phyloP scores from a whole-genome alignment of 2,329 filamentous ascomycete genomes.

The Trichophyton verrucosum region DNA sequence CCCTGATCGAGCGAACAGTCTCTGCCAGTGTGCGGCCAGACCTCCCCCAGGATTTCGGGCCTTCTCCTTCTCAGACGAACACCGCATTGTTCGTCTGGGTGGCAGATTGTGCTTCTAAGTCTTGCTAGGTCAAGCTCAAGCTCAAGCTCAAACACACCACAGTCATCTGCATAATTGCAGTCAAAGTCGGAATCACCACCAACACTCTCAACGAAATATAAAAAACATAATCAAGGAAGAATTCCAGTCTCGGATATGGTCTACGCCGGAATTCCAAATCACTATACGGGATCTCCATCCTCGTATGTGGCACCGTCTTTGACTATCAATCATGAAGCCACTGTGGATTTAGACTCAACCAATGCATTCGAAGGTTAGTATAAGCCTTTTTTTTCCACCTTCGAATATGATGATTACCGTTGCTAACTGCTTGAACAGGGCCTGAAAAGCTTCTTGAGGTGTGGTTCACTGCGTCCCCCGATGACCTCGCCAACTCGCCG shows the following conservation, averaged over 20 bases:
- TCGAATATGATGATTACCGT: slow-evolving; percentile 9
- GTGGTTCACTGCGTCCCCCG: slow-evolving; percentile 80
- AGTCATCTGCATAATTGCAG: slow-evolving; percentile 9
- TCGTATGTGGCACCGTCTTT: slow-evolving; percentile 68
- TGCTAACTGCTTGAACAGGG: slow-evolving; percentile 38
- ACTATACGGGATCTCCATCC: slow-evolving; percentile 73
- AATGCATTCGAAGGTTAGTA: slow-evolving; percentile 82
- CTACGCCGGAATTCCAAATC: slow-evolving; percentile 63
- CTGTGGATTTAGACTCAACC: slow-evolving; percentile 80
- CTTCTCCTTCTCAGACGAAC: slow-evolving; percentile 91
- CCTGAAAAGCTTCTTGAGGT: slow-evolving; percentile 97
- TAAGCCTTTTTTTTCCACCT: neutral
- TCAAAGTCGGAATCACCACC: neutral
- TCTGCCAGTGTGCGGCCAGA: no score
- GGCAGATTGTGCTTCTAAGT: slow-evolving; percentile 81
- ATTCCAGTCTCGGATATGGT: slow-evolving; percentile 56
- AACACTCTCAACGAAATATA: neutral
- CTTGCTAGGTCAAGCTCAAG: slow-evolving; percentile 20
- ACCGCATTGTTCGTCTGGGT: slow-evolving; percentile 91
- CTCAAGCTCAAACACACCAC: neutral
- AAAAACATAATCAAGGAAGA: neutral
- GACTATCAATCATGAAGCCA: slow-evolving; percentile 94
- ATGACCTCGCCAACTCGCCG: slow-evolving; percentile 56
- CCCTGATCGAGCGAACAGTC: neutral
- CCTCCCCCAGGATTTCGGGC: slow-evolving; percentile 47